Base-by-base conservation (phyloP, 305 asterid species). In the Solanum hybrid region DNA sequence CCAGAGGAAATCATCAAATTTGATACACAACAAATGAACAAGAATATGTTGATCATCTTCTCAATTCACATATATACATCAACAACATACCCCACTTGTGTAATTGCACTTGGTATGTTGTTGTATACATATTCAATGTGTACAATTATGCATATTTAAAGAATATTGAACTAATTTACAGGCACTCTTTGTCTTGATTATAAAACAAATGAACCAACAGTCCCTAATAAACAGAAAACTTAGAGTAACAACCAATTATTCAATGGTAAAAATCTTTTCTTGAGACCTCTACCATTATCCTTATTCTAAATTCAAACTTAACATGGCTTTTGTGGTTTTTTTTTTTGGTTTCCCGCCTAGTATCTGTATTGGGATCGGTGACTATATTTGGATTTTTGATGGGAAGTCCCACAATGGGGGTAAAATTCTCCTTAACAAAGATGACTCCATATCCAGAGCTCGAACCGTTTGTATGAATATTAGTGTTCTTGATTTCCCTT, bases 401-500 rank as follows among this genome's bases (percentile, higher is more conserved):
- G 34, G 34, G 22, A 73, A 5, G 79, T 26, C 29, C 14, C 32
- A 24, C 32, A 72, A 24, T 61, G 26, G 14, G 8, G 78, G 78
- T 65, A 65, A 24, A 10, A 11, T 7, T 24, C 8, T 4, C 77
- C 31, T 70, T 70, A 10, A 24, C 8, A 70, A 70, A 70, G 77
- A 70, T 24, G 20, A 73, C 79, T 73, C 79, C 34, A 27, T 73
- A 27, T 14, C 79, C 22, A 27, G 22, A 7, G 79, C n/a, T 27
- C n/a, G 36, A 27, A 73, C 79, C 2, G 26, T 5, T 39, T 82
- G 45, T 22, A 82, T 31, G 88, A 51, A 51, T 31, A 32, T 57
- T 32, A 12, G 13, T 85, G 1, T 51, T 51, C 77, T 93, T 90
- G 94, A 80, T 80, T 89, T 90, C 92, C 94, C 72, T 92, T 95